These are phyloP conservation scores for Wickerhamomyces queroliae DNA, from an alignment of 805 yeast genomes.

Conservation along the genomic window DNA sequence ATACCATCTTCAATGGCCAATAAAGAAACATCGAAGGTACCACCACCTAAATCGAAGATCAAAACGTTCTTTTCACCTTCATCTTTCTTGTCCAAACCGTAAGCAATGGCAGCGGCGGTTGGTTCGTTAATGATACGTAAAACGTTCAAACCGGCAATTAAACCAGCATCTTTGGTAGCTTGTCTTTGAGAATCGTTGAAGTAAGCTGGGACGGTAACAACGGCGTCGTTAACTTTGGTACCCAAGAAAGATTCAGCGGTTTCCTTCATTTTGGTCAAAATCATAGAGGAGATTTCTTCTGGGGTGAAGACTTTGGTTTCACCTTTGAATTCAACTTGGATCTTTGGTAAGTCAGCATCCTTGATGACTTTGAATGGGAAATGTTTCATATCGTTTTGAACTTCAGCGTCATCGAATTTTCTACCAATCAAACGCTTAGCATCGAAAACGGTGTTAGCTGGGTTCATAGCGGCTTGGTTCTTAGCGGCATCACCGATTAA, in stretches of 20 bases:
- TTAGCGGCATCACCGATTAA: constrained; percentile 95
- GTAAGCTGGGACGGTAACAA: constrained; percentile 90
- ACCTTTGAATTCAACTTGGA: constrained; percentile 68
- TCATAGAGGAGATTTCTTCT: constrained; percentile 91
- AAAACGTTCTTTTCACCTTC: constrained; percentile 84
- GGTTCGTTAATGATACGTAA: constrained; percentile 90
- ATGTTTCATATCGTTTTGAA: constrained; percentile 77
- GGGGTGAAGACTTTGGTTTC: constrained; percentile 78
- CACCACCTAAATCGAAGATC: constrained; percentile 96
- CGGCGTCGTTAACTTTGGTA: constrained; percentile 78
- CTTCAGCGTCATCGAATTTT: constrained; percentile 69
- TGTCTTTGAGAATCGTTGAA: constrained; percentile 93
- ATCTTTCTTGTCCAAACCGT: constrained; percentile 77
- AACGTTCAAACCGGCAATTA: constrained; percentile 84
- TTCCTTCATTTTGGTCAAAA: constrained; percentile 84
- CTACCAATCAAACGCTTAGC: constrained; percentile 89
- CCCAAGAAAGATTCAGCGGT: constrained; percentile 92
- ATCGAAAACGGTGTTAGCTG: constrained; percentile 81
- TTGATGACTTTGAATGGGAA: constrained; percentile 70
- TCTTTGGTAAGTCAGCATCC: constrained; percentile 77
- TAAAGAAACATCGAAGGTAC: constrained; percentile 91
- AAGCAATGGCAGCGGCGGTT: constrained; percentile 97
- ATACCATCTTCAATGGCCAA: constrained; percentile 88
- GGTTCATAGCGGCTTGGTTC: constrained; percentile 90
- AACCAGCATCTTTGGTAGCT: constrained; percentile 92